A percentile compares a stretch with the other conserved stretches of the same genome.
Conservation (phyloP, 208 protist genomes). For the Naegleria fowleri region DNA sequence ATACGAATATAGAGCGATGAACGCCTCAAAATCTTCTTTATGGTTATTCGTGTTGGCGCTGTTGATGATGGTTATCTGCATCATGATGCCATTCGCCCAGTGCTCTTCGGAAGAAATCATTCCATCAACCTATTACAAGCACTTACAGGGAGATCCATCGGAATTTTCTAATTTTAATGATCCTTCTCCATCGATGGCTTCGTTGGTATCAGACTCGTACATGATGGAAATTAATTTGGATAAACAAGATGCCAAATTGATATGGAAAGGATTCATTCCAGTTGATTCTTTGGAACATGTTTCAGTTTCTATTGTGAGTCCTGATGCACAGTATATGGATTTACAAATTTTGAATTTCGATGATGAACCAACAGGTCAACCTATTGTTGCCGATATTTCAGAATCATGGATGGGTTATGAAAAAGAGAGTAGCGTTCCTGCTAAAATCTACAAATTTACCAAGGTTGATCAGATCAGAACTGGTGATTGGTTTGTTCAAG, state of each 20-base stretch:
- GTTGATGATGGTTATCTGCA: no score
- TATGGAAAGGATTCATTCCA: neutral
- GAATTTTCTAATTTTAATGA: neutral
- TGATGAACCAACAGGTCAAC: neutral
- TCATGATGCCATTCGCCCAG: no score
- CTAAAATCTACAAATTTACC: neutral
- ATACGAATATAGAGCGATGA: no score
- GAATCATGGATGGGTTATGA: constrained; percentile 11
- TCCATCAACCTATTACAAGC: neutral
- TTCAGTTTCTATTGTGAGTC: neutral
- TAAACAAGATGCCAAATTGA: neutral
- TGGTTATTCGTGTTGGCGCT: no score
- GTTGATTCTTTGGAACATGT: neutral
- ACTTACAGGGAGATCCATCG: neutral
- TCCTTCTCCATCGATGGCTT: neutral
- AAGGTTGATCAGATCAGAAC: neutral
- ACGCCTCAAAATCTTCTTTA: no score
- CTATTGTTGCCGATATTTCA: neutral
- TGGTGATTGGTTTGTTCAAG: constrained; percentile 1
- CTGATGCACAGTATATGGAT: neutral
- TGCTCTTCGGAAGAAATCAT: neutral
- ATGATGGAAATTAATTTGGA: neutral
- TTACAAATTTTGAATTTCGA: neutral
- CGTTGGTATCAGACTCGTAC: neutral
- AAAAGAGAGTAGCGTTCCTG: neutral